Percentiles rank a stretch among this genome's conserved stretches.
These are phyloP conservation scores for Sordaria brevicollis DNA, from an alignment of 495 filamentous ascomycete genomes.

Conservation along the genomic window DNA sequence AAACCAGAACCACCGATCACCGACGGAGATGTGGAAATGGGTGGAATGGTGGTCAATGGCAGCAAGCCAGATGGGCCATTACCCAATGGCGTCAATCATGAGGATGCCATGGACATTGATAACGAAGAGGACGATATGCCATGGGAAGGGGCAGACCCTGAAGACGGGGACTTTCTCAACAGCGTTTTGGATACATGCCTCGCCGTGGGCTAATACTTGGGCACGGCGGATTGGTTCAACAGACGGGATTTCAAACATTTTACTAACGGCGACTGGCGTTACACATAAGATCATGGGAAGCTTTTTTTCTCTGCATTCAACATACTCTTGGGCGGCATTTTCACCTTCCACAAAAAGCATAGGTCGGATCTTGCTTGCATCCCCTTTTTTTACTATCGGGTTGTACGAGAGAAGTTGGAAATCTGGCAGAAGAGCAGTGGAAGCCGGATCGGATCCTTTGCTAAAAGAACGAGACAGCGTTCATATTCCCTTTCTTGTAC, in stretches of 20 bases:
- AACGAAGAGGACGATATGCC: slow-evolving; percentile 50
- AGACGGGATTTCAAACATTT: not conserved
- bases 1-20: slow-evolving; percentile 17
- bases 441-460: not conserved
- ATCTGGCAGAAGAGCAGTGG: not conserved
- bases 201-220: slow-evolving; percentile 15
- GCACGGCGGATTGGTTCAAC: not conserved
- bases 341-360: not conserved
- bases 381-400: not conserved
- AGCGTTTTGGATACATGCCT: slow-evolving; percentile 54
- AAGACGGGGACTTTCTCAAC: slow-evolving; percentile 55
- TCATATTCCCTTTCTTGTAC: not conserved
- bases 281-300: not conserved
- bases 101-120: slow-evolving; percentile 56
- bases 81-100: slow-evolving; percentile 26
- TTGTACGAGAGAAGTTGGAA: not conserved
- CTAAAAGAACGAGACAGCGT: not conserved
- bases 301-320: not conserved
- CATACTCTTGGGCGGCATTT: not conserved
- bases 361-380: not conserved
- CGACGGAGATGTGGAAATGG: slow-evolving; percentile 21
- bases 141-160: slow-evolving; percentile 62
- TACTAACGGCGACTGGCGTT: not conserved
- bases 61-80: slow-evolving; percentile 11
- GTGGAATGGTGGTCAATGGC: slow-evolving; percentile 22